These are phyloP conservation scores for Oidiodendron maius DNA, from an alignment of 495 filamentous ascomycete genomes.

Conservation along the genomic window DNA sequence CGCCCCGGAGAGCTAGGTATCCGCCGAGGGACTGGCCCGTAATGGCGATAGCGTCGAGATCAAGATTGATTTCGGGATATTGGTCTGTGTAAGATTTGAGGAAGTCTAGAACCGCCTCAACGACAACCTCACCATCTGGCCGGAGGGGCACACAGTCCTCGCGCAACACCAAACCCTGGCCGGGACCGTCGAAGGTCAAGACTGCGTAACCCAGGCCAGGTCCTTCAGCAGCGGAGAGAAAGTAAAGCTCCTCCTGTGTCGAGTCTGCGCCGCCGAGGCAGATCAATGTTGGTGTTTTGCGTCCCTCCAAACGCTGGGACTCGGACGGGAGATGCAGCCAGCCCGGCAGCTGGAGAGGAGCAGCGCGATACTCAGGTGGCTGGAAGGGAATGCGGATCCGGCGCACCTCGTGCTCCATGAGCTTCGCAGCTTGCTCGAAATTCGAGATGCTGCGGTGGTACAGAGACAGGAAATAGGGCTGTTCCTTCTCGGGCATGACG, in stretches of 20 bases:
- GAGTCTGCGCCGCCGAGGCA: conserved; percentile 35
- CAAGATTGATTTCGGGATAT: conserved; percentile 32
- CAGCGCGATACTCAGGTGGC: no score
- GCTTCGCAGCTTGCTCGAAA: conserved; percentile 20
- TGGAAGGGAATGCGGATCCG: conserved; percentile 34
- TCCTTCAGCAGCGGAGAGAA: conserved; percentile 18
- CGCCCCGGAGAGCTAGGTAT: conserved; percentile 35
- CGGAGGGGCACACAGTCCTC: conserved; percentile 24
- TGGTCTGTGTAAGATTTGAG: conserved; percentile 8
- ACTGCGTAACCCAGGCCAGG: conserved; percentile 38
- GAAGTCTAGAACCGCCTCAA: conserved; percentile 34
- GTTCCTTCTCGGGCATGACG: conserved; percentile 3
- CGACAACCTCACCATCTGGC: conserved; percentile 15
- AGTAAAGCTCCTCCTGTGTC: conserved; percentile 42
- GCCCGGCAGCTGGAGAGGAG: conserved; percentile 25
- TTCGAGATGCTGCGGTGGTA: conserved; percentile 13
- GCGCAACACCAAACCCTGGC: conserved; percentile 37
- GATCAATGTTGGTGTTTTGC: conserved; percentile 39
- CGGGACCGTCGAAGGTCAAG: conserved; percentile 43
- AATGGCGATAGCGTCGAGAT: conserved; percentile 34
- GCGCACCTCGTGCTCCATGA: conserved; percentile 19
- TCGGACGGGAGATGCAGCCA: conserved; percentile 35
- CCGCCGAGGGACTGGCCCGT: conserved; percentile 37
- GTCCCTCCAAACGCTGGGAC: conserved; percentile 13
- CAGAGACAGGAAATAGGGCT: conserved; percentile 17